Evolutionary conservation across 2,329 filamentous ascomycete species (phyloP).

Genomic region (Fusarium duplospermum): DNA sequence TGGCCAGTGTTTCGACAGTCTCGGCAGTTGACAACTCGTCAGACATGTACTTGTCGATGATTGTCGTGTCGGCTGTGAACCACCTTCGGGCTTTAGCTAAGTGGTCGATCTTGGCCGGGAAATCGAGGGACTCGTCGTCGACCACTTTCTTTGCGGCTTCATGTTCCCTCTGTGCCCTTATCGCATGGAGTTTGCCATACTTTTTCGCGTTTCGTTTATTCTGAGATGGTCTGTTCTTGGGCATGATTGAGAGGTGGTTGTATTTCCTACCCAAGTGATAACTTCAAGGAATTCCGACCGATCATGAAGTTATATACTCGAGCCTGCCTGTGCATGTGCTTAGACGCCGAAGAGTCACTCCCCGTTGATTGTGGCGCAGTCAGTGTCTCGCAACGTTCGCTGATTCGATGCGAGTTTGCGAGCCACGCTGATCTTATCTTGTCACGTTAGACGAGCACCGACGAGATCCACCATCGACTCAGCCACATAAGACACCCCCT

Average conservation of each 20-base stretch:
- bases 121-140: neutral
- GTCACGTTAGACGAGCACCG: too few relatives aligned
- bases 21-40: accelerated
- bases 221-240: neutral
- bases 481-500: neutral
- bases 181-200: neutral
- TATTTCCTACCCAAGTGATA: neutral
- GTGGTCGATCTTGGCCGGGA: neutral
- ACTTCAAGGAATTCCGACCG: neutral
- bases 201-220: neutral
- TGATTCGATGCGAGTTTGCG: neutral
- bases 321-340: neutral
- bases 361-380: neutral
- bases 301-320: neutral
- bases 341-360: neutral
- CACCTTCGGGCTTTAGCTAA: neutral
- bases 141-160: neutral
- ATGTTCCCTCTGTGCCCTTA: neutral
- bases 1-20: neutral
- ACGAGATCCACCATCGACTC: neutral
- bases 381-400: neutral
- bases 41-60: neutral
- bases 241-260: neutral
- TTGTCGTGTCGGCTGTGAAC: neutral
- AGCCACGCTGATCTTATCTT: neutral